Base-by-base conservation (phyloP, 2,329 filamentous ascomycete species). In the Grosmannia huntii region DNA sequence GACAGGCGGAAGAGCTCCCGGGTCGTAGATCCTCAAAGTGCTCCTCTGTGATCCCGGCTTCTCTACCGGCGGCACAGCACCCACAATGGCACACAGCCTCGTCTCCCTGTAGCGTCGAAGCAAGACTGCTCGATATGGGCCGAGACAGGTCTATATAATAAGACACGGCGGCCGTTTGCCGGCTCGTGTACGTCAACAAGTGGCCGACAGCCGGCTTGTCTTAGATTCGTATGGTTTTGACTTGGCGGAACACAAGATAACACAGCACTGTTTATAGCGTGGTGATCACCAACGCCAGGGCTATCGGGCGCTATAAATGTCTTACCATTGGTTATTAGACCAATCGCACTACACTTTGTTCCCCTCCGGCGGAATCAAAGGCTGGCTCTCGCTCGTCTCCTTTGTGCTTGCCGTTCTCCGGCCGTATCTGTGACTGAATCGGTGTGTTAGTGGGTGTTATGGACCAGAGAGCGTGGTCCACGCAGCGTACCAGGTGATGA, bases 401-500 rank as follows among this genome's bases (percentile, higher is more conserved):
- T 31, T 31, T 4, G 5, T 27, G 23, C 19, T 44, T 12, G 36
- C 14, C 4, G 55, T 52, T 10, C 55, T 23, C 41, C 51, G 4
- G 23, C 57, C 52, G 28, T 58, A 53, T 33, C 55, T 57, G 31
- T 23, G 27, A 19, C 19, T 41, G 4, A 5, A 9, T 44, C 21
- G 16, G 41, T n/a, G 38, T 53, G 31, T 50, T 27, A 50, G 31
- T n/a, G 7, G 28, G 9, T 4, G 11, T 54, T 19, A 21, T 9
- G 19, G 16, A 44, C 2, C 1, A 44, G 16, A n/a, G 2, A n/a
- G 41, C 3, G 12, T 12, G 19, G 19, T 44, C 19, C 52, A 16
- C 31, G 31, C 9, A 7, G 31, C 31, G 9, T 58, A 62, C 61
- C 60, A 60, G 12, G 60, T 46, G 59, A 94, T 84, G 12, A 82